Percentiles rank a stretch among this genome's conserved stretches.
These are phyloP conservation scores for Epichloe hybrida DNA, from an alignment of 2,329 filamentous ascomycete genomes.

Conservation along the genomic window DNA sequence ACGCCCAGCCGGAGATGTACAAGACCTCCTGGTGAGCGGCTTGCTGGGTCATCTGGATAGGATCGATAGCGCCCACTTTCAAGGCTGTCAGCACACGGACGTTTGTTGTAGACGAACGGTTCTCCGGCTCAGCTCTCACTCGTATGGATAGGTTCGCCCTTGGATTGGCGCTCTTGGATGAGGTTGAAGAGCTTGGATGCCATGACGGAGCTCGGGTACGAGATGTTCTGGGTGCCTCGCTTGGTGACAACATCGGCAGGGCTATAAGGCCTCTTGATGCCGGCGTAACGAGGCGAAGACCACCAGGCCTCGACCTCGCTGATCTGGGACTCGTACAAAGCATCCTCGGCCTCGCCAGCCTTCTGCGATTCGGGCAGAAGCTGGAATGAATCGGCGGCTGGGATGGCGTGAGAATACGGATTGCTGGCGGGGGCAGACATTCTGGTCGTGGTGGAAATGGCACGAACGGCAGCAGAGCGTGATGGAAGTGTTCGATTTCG, in stretches of 20 bases:
- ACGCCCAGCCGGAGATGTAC: conserved; percentile 95
- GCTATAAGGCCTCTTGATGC: conserved; percentile 84
- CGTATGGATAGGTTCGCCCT: conserved; percentile 84
- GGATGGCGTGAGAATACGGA: conserved; percentile 15
- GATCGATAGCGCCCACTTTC: conserved; percentile 89
- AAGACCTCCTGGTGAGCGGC: conserved; percentile 90
- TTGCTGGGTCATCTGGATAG: conserved; percentile 99
- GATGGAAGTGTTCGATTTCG: conserved; percentile 7
- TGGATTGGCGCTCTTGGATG: conserved; percentile 60
- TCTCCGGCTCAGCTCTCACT: conserved; percentile 37
- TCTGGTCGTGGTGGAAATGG: conserved; percentile 17
- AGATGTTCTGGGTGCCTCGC: conserved; percentile 72
- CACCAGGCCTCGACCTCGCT: conserved; percentile 85
- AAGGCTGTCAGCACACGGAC: neutral
- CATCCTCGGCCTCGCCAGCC: conserved; percentile 67
- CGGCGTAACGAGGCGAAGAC: conserved; percentile 68
- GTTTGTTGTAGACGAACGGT: neutral
- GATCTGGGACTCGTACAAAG: conserved; percentile 70
- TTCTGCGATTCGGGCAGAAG: conserved; percentile 68
- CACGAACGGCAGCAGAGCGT: conserved; percentile 13
- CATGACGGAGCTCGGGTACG: conserved; percentile 88
- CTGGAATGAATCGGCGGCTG: conserved; percentile 67
- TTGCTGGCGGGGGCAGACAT: conserved; percentile 17
- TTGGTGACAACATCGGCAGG: conserved; percentile 89
- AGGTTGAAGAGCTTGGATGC: conserved; percentile 89